Evolutionary conservation across 2,329 filamentous ascomycete genomes (phyloP).

Genomic region (Plenodomus tracheiphilus): DNA sequence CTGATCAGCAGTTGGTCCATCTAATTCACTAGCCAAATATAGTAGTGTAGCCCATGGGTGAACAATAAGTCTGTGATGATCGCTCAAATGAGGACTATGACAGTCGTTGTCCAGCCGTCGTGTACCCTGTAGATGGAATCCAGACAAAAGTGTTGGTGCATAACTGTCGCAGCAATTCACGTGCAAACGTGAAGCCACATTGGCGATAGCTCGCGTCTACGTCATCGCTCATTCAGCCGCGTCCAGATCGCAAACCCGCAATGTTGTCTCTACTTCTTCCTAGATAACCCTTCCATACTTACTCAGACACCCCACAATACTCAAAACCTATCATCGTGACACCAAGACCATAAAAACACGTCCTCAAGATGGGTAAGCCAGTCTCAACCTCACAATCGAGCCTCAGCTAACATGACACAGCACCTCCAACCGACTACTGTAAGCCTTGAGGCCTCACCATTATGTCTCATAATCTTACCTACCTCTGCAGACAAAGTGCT

Average conservation of each 20-base stretch:
- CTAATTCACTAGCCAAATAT: no score
- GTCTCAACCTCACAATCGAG: background rate
- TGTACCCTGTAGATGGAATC: no score
- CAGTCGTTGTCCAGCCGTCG: no score
- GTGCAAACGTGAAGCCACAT: conserved; percentile 17
- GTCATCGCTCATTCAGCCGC: conserved; percentile 13
- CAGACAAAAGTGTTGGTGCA: no score
- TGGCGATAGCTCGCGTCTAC: conserved; percentile 19
- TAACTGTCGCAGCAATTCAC: conserved; percentile 1
- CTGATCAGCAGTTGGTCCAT: no score
- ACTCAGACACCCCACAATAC: background rate
- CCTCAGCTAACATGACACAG: conserved; percentile 19
- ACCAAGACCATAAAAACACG: background rate
- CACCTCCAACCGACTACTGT: conserved; percentile 32
- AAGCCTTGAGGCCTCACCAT: conserved; percentile 3
- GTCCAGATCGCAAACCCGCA: conserved; percentile 5
- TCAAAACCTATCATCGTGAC: background rate
- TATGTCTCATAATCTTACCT: background rate
- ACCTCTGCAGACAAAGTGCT: conserved; percentile 50
- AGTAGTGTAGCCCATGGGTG: no score
- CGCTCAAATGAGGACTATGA: no score
- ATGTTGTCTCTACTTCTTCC: background rate
- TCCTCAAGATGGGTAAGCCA: conserved; percentile 25
- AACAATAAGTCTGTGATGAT: no score
- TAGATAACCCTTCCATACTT: background rate